Base-by-base conservation (phyloP, 2,329 filamentous ascomycete genomes). In the Xylaria multiplex region DNA sequence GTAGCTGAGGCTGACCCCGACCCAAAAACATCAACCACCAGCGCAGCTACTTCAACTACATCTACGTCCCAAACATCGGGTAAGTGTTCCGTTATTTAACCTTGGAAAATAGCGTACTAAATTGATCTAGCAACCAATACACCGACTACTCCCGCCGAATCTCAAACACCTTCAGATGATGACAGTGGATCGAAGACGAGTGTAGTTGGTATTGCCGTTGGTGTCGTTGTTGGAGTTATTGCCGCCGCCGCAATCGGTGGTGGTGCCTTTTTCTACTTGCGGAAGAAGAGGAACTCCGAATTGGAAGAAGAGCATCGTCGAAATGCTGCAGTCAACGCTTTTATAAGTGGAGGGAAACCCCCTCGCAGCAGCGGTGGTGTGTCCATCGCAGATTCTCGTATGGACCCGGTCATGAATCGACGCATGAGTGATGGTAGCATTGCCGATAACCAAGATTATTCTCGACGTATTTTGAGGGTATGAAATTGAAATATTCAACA, bases 371-470 rank as follows among this genome's bases (percentile, higher is more conserved):
- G 88, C 77, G 87, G 90, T 67, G 84, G 84, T 68, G 80, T 88
- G 80, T 93, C 92, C 9, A 90, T 92, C 81, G 88, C 88, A 14
- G 95, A 98, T 77, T 90, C 92, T 48, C 89, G 95, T 62, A 88
- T 97, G 64, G 95, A 98, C 71, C 93, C 93, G 7, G 90, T 93
- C 70, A 90, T 96, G 86, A 88, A 93, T 73, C 86, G 93, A 76
- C 88, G 94, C 79, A 87, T 95, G 82, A 97, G 95, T 81, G 93
- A 96, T 75, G 95, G 95, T 72, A 97, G 94, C 80, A 97, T 98
- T 79, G 95, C 94, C 59, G 95, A 98, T 79, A 96, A 97, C 81
- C 90, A 97, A 81, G 95, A 98, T 79, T 98, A 97, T 82, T 97
- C 95, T 69, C 89, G 95, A 81, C 91, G 92, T 81, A 97, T 98